A percentile compares a stretch with the other conserved stretches of the same genome.
These are phyloP conservation scores for Neckera pumila DNA, from an alignment of 225 moss, liverwort and hornwort genomes.

Conservation along the genomic window DNA sequence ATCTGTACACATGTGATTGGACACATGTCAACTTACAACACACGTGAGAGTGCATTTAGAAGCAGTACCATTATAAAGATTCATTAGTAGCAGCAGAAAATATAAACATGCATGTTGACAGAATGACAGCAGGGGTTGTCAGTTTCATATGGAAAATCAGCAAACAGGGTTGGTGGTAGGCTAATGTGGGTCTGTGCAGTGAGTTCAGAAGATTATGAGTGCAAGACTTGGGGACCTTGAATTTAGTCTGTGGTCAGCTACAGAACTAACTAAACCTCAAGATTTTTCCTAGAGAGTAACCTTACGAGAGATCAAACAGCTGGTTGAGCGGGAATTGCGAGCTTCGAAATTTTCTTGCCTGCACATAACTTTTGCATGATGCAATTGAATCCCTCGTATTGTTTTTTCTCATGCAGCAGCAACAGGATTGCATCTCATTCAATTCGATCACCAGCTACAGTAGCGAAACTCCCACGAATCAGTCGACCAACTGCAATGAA, in stretches of 20 bases:
- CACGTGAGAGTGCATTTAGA: background rate
- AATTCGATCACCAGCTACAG: background rate
- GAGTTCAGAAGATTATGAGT: background rate
- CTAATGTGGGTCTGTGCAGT: background rate
- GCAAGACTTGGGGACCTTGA: background rate
- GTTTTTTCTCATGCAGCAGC: background rate
- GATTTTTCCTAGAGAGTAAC: background rate
- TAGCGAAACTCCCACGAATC: background rate
- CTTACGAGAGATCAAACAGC: background rate
- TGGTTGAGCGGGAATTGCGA: background rate
- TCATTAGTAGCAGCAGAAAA: background rate
- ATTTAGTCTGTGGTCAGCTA: background rate
- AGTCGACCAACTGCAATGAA: background rate
- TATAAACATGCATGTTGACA: background rate
- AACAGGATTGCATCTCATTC: background rate
- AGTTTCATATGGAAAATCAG: too few species aligned
- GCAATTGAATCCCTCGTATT: background rate
- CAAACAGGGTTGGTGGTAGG: background rate
- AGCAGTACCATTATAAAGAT: too few species aligned
- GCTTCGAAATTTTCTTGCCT: background rate
- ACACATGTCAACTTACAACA: background rate
- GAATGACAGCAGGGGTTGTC: background rate
- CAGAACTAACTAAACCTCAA: background rate
- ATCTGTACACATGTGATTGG: background rate
- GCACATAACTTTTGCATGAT: background rate